Conservation (phyloP, 164 flowering plant species). For the Amborella trichopoda region DNA sequence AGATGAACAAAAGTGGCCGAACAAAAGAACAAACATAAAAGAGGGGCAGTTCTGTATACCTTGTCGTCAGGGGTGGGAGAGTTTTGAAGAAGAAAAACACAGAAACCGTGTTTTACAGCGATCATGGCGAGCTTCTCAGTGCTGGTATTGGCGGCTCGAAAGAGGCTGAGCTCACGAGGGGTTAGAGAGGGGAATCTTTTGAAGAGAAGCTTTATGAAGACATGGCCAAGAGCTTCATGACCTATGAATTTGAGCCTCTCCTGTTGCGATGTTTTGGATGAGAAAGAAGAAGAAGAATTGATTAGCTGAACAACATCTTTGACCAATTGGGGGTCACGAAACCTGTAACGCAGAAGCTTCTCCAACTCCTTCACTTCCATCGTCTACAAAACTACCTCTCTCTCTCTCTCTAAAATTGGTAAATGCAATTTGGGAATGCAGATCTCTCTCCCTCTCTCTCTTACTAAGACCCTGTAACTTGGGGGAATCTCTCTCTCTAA, state of each 20-base stretch:
- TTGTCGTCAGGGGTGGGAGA: slow-evolving; percentile 32
- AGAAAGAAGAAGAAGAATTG: slow-evolving; percentile 15
- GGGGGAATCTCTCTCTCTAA: too few relatives aligned
- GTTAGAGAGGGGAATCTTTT: slow-evolving; percentile 12
- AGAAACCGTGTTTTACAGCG: slow-evolving; percentile 26
- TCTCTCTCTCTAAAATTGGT: too few relatives aligned
- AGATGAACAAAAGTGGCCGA: too few relatives aligned
- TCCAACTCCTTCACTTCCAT: slow-evolving; percentile 8
- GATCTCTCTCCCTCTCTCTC: too few relatives aligned
- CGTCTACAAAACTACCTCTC: too few relatives aligned
- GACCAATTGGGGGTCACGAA: slow-evolving; percentile 5
- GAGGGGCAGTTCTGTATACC: too few relatives aligned
- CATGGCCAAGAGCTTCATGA: slow-evolving; percentile 16
- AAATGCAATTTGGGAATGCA: too few relatives aligned
- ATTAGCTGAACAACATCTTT: too few relatives aligned
- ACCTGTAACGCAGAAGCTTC: slow-evolving; percentile 6
- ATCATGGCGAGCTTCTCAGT: slow-evolving; percentile 25
- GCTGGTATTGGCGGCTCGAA: slow-evolving; percentile 22
- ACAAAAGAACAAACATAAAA: too few relatives aligned
- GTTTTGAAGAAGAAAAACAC: slow-evolving; percentile 36
- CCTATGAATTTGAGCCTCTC: slow-evolving; percentile 22
- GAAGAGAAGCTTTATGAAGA: slow-evolving; percentile 14
- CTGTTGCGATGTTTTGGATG: slow-evolving; percentile 8
- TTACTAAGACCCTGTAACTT: too few relatives aligned
- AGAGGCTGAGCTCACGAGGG: slow-evolving; percentile 15